Percentiles rank a stretch among this genome's conserved stretches.
Evolutionary conservation across 352 stramenopile species (phyloP).

Genomic region (Detonula confervacea): DNA sequence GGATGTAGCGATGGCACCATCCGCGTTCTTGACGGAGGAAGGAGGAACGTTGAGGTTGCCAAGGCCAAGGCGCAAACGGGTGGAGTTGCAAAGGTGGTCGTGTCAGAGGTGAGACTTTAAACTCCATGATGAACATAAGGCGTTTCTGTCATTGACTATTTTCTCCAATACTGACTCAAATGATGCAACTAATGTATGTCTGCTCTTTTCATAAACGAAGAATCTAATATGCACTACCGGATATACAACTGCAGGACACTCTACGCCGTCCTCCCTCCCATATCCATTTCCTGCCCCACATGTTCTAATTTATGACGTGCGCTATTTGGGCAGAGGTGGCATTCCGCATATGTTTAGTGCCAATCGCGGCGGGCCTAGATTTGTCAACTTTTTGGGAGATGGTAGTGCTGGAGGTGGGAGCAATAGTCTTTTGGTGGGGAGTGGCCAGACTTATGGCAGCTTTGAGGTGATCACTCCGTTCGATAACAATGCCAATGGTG

Average conservation of each 20-base stretch:
- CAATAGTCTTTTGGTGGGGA: conserved; percentile 56
- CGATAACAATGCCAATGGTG: conserved; percentile 26
- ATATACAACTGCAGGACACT: conserved; percentile 47
- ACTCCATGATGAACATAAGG: no score
- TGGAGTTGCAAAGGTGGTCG: conserved; percentile 65
- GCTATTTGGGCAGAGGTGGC: conserved; percentile 74
- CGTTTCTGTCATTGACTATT: no score
- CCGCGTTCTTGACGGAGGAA: conserved; percentile 69
- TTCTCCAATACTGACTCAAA: no score
- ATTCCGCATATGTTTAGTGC: conserved; percentile 73
- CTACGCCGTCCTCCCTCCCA: conserved; percentile 34
- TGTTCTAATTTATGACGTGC: conserved; percentile 77
- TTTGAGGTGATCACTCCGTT: conserved; percentile 78
- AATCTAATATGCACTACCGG: conserved; percentile 75
- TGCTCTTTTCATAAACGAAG: conserved; percentile 31
- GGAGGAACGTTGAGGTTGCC: conserved; percentile 57
- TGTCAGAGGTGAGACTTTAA: conserved; percentile 63
- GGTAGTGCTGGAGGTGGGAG: conserved; percentile 26
- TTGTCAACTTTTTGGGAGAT: conserved; percentile 69
- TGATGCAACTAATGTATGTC: no score
- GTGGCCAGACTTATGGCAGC: conserved; percentile 69
- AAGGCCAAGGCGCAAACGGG: conserved; percentile 66
- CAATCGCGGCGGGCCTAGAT: conserved; percentile 55
- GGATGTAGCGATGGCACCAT: conserved; percentile 79
- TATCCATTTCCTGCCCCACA: conserved; percentile 73